A percentile compares a stretch with the other conserved stretches of the same genome.
Conservation (phyloP, 257 asterid genomes). For the Mentha longifolia region DNA sequence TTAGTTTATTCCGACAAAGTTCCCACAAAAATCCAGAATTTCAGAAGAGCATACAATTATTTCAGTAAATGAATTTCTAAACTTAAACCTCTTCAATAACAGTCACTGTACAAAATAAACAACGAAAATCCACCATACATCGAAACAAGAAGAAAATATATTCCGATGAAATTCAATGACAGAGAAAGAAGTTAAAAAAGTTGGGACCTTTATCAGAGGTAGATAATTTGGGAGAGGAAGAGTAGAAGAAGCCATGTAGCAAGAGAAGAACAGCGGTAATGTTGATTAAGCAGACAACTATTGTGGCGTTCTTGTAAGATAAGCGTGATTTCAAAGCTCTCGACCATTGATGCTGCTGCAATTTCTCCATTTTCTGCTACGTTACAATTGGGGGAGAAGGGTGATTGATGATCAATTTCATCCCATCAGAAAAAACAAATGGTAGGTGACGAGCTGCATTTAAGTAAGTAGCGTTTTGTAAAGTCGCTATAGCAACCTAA, state of each 20-base stretch:
- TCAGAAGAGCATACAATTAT: neutral
- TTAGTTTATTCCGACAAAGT: neutral
- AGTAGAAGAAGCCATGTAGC: constrained; percentile 60
- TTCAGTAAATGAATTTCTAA: constrained; percentile 8
- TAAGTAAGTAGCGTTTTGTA: neutral
- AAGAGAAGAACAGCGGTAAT: constrained; percentile 61
- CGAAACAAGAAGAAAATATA: neutral
- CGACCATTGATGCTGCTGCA: constrained; percentile 65
- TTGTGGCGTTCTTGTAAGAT: constrained; percentile 84
- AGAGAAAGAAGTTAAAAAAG: neutral
- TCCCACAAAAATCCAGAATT: neutral
- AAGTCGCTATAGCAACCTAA: neutral
- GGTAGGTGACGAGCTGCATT: neutral
- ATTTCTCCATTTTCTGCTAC: constrained; percentile 58
- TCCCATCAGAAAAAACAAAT: neutral
- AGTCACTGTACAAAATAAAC: constrained; percentile 13
- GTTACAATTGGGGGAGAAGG: constrained; percentile 10
- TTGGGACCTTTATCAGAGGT: constrained; percentile 53
- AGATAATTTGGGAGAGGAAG: constrained; percentile 52
- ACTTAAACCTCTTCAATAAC: constrained; percentile 10
- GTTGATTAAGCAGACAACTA: constrained; percentile 69
- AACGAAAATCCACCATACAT: neutral
- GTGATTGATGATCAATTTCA: neutral
- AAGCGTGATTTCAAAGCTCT: constrained; percentile 55
- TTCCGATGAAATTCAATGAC: neutral